Conservation (phyloP, 2,329 filamentous ascomycete species). For the Sporothrix globosa region DNA sequence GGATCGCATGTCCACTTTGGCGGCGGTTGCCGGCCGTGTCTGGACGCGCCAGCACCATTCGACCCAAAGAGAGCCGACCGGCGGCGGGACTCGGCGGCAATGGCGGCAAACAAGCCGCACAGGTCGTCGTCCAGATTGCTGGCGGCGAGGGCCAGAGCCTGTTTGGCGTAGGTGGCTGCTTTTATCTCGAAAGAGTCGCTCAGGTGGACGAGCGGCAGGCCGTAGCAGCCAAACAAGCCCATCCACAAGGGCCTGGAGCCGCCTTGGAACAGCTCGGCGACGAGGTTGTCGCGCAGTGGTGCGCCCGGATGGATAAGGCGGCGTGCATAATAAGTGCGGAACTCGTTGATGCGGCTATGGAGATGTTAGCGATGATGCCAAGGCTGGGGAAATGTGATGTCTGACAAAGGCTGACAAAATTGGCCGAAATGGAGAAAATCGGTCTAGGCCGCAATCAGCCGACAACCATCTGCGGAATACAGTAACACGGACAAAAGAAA, state of each 20-base stretch:
- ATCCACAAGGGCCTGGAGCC: not conserved
- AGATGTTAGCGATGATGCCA: not conserved
- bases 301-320: slow-evolving; percentile 7
- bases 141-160: slow-evolving; percentile 14
- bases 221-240: slow-evolving; percentile 19
- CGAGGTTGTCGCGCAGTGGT: slow-evolving; percentile 15
- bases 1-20: slow-evolving; percentile 8
- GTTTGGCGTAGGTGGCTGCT: slow-evolving; percentile 14
- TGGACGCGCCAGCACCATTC: not conserved
- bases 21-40: not conserved
- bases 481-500: slow-evolving; percentile 10
- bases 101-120: not conserved
- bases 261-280: slow-evolving; percentile 16
- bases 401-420: slow-evolving; percentile 22
- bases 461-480: not conserved
- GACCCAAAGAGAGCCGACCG: not conserved
- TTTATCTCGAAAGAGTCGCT: slow-evolving; percentile 9
- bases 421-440: not conserved
- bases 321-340: slow-evolving; percentile 19
- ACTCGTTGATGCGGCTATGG: slow-evolving; percentile 15
- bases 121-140: not conserved
- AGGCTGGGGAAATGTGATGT: not conserved
- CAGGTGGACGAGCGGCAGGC: slow-evolving; percentile 21
- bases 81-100: not conserved
- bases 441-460: too few relatives aligned